A percentile compares a stretch with the other conserved stretches of the same genome.
Conservation (phyloP, 305 asterid genomes). For the Rubia tinctorum region DNA sequence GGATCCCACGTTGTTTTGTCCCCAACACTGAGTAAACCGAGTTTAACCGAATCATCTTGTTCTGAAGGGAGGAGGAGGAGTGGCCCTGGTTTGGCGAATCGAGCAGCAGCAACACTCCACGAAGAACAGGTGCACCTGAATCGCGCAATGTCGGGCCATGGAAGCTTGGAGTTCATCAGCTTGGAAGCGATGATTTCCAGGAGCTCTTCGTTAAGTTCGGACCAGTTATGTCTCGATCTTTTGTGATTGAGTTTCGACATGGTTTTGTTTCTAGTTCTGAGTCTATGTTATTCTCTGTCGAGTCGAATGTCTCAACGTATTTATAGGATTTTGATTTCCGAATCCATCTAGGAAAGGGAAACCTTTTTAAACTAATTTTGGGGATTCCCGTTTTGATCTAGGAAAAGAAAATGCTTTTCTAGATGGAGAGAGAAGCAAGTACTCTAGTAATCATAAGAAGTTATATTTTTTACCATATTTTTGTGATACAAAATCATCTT, state of each 20-base stretch:
- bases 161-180: not conserved
- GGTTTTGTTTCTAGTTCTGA: not conserved
- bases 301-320: too few relatives aligned
- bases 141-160: not conserved
- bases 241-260: not conserved
- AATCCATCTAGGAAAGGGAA: not conserved
- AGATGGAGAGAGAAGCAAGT: too few relatives aligned
- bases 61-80: not conserved
- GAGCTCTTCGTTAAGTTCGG: slow-evolving; percentile 4
- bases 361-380: not conserved
- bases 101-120: not conserved
- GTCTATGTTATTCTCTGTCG: not conserved
- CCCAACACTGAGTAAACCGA: not conserved
- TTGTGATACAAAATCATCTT: too few relatives aligned
- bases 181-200: not conserved
- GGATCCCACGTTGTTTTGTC: not conserved
- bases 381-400: too few relatives aligned
- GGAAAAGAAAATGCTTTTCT: not conserved
- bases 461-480: too few relatives aligned
- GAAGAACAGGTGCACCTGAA: slow-evolving; percentile 1
- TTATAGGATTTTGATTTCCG: not conserved
- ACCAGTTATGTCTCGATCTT: not conserved
- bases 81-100: not conserved
- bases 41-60: not conserved
- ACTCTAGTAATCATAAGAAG: too few relatives aligned